Percentiles rank a stretch among this genome's conserved stretches.
Evolutionary conservation across 331 rosid genomes (phyloP).

Genomic region (Rosa hybrid): DNA sequence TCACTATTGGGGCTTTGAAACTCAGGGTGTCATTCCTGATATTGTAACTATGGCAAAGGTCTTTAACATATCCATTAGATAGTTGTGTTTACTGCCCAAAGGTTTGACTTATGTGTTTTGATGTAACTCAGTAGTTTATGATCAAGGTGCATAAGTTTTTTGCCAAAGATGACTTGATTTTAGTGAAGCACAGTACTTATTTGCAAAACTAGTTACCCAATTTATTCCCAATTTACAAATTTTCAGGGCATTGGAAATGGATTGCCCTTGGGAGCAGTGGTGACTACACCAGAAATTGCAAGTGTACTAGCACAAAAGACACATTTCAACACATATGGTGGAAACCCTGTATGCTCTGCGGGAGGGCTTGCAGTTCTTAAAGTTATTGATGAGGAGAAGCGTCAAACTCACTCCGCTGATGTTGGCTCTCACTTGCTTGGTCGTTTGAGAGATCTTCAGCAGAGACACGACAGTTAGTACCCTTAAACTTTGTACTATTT

Average conservation of each 20-base stretch:
- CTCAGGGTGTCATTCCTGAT: slow-evolving; percentile 89
- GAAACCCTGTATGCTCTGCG: slow-evolving; percentile 89
- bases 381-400: slow-evolving; percentile 81
- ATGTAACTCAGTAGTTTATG: neutral
- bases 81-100: neutral
- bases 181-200: neutral
- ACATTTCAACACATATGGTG: slow-evolving; percentile 80
- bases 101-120: neutral
- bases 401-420: slow-evolving; percentile 67
- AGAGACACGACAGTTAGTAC: slow-evolving; percentile 60
- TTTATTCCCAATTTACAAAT: slow-evolving; percentile 19
- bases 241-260: slow-evolving; percentile 89
- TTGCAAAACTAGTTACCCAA: slow-evolving; percentile 12
- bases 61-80: slow-evolving; percentile 4
- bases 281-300: slow-evolving; percentile 89
- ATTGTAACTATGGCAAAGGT: slow-evolving; percentile 99
- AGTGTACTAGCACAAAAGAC: slow-evolving; percentile 66
- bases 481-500: slow-evolving; percentile 17
- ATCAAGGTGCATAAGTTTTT: neutral
- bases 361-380: slow-evolving; percentile 82
- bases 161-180: neutral
- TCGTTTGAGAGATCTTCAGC: slow-evolving; percentile 63
- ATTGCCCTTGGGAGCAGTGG: slow-evolving; percentile 81
- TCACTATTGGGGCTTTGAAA: slow-evolving; percentile 95
- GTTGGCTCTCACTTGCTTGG: slow-evolving; percentile 73